Percentiles rank a stretch among this genome's conserved stretches.
Evolutionary conservation across 1,284 basidiomycete species (phyloP).

Genomic region (Ceratobasidium sp.): DNA sequence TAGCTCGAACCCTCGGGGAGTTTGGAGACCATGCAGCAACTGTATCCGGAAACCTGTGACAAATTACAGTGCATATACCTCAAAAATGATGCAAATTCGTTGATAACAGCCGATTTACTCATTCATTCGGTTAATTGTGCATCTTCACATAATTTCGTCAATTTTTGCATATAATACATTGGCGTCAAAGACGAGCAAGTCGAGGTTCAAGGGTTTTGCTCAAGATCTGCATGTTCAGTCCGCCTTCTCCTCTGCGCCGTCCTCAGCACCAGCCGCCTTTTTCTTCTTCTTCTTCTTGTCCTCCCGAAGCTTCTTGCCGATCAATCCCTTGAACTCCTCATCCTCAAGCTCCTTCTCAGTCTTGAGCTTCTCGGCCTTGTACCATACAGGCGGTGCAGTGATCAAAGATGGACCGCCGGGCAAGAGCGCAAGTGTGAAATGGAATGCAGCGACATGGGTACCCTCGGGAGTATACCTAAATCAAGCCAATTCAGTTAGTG

Average conservation of each 20-base stretch:
- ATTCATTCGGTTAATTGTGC: background rate
- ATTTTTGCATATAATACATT: background rate
- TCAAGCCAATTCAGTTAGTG: background rate
- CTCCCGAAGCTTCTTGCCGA: conserved; percentile 83
- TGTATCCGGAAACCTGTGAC: background rate
- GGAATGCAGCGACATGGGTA: conserved; percentile 89
- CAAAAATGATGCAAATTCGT: no score
- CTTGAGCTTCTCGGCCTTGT: conserved; percentile 88
- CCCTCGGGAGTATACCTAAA: conserved; percentile 77
- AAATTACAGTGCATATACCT: background rate
- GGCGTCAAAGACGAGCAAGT: background rate
- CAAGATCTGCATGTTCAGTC: conserved; percentile 8
- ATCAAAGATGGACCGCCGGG: conserved; percentile 85
- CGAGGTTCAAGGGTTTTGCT: background rate
- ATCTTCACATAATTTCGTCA: conserved; percentile 4
- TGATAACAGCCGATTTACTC: no score
- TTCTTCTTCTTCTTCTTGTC: conserved; percentile 93
- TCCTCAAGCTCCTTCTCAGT: conserved; percentile 90
- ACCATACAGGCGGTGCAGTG: conserved; percentile 89
- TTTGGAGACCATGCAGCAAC: conserved; percentile 68
- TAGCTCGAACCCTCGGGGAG: conserved; percentile 79
- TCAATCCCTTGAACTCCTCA: conserved; percentile 78
- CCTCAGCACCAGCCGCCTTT: conserved; percentile 61
- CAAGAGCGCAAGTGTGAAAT: conserved; percentile 92
- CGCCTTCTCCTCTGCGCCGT: conserved; percentile 47